Evolutionary conservation across 2,329 filamentous ascomycete species (phyloP).

Genomic region (Colletotrichum acutatum): DNA sequence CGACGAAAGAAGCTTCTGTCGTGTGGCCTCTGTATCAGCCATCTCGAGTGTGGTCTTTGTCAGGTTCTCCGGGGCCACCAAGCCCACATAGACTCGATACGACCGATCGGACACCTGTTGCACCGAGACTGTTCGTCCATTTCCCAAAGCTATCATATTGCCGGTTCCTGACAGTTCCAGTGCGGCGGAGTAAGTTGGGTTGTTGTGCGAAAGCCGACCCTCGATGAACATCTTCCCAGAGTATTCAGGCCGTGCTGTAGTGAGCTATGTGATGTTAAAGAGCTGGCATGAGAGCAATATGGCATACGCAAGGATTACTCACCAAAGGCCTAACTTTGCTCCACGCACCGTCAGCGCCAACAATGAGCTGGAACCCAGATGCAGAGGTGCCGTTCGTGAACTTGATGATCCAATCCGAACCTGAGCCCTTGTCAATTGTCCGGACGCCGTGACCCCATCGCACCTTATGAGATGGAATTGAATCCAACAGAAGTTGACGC

Average conservation of each 20-base stretch:
- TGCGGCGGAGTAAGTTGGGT: conserved; percentile 1
- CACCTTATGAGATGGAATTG: conserved; percentile 46
- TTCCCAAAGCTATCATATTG: conserved; percentile 1
- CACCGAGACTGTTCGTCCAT: background rate
- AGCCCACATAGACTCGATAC: conserved; percentile 8
- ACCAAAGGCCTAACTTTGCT: conserved; percentile 22
- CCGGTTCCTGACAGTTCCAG: background rate
- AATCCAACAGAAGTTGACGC: conserved; percentile 45
- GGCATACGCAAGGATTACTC: background rate
- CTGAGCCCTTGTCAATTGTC: background rate
- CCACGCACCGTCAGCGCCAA: conserved; percentile 23
- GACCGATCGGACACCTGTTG: conserved; percentile 13
- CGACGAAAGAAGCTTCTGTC: background rate
- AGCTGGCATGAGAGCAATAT: too few relatives aligned
- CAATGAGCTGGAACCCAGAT: conserved; percentile 17
- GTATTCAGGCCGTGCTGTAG: conserved; percentile 7
- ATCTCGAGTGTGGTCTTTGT: background rate
- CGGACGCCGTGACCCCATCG: conserved; percentile 44
- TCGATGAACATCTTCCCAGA: conserved; percentile 15
- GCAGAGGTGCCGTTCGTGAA: conserved; percentile 5
- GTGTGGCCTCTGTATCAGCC: background rate
- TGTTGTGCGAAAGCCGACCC: background rate
- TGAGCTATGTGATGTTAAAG: background rate
- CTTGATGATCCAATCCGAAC: background rate
- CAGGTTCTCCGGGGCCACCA: background rate